Base-by-base conservation (phyloP, 1,284 basidiomycete genomes). In the Lignosus rhinocerotis region DNA sequence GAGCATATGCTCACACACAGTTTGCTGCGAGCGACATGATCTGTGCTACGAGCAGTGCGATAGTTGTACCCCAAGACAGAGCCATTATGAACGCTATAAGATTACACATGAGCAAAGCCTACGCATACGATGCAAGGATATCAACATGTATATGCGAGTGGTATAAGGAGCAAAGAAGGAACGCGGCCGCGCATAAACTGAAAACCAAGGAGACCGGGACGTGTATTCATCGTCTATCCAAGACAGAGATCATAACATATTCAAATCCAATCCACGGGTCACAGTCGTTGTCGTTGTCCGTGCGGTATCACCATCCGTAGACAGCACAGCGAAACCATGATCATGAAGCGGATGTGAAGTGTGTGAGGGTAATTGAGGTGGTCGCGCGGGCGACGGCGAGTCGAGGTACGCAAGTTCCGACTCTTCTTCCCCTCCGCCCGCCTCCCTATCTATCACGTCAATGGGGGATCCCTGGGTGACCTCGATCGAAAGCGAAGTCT, bases 11-110 rank as follows among this genome's bases (percentile, higher is more conserved):
- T 38, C 36, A 3, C 16, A 10, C 36, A 38, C 25, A 25, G 25
- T 25, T 2, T 4, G 25, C 25, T 25, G 25, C 25, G 25, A 25
- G 36, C 36, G 36, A 38, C 2, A 11, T 38, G 36, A 11, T 10
- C 36, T 38, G 36, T 43, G 19, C 42, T 2, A 46, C 44, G 44
- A 30, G 8, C n/a, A 25, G 31, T 30, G 11, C 16, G 17, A 17
- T 2, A 45, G 2, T 16, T 9, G 41, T 11, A 31, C 8, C 7
- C 1, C 3, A 6, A 31, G 21, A 30, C 8, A 46, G n/a, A 11
- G 17, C 10, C 21, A 58, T 58, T 58, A 58, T 39, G 38, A 58
- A 58, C 41, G 56, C 51, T 58, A 16, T 58, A 58, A 43, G 38
- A 53, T 53, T 53, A 58, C 53, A 58, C 51, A 58, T 49, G 32